Conservation (phyloP, 257 asterid genomes). For the Avicennia marina region DNA sequence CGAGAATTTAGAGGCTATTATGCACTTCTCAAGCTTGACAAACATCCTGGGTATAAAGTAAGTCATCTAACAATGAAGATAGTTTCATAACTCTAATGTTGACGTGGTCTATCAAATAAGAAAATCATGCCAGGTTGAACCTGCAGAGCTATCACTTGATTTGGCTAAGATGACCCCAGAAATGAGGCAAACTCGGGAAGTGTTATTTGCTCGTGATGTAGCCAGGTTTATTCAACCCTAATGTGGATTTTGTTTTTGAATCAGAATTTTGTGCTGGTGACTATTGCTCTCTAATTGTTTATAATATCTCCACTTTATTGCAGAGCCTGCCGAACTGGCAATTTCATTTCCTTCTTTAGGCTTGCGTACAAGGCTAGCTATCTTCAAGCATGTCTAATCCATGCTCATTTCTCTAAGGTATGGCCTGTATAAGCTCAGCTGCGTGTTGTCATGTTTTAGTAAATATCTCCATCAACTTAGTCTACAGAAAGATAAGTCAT, state of each 20-base stretch:
- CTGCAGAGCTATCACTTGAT: constrained; percentile 99
- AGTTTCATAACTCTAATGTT: constrained; percentile 23
- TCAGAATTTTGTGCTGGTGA: constrained; percentile 6
- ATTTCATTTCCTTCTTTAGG: constrained; percentile 91
- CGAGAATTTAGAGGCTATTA: constrained; percentile 97
- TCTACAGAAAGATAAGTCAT: constrained; percentile 1
- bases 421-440: no score
- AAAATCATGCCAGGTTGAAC: constrained; percentile 90
- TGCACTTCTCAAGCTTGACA: constrained; percentile 98
- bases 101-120: constrained; percentile 39
- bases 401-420: constrained; percentile 99
- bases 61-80: constrained; percentile 38
- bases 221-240: constrained; percentile 61
- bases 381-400: constrained; percentile 97
- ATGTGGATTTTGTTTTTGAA: constrained; percentile 7
- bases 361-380: constrained; percentile 89
- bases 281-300: constrained; percentile 12
- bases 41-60: constrained; percentile 98
- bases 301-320: constrained; percentile 17
- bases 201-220: constrained; percentile 91
- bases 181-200: constrained; percentile 85
- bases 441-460: no score
- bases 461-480: constrained; percentile 3
- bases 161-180: constrained; percentile 95
- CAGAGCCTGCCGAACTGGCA: constrained; percentile 98